Conservation (phyloP, 192 early-diverging fungal genomes). For the Umbelopsis sp. region DNA sequence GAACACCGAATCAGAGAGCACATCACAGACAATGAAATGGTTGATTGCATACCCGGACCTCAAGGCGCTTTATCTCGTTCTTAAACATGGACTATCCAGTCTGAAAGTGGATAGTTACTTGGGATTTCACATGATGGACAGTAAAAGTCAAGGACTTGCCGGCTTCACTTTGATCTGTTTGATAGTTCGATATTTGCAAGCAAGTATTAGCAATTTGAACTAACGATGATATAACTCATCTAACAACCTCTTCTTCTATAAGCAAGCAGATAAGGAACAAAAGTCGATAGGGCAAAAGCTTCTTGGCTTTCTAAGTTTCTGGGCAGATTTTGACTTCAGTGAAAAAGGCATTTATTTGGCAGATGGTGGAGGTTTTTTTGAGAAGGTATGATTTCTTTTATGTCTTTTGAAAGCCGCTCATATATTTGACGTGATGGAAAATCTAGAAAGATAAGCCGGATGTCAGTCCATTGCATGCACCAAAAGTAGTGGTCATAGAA, state of each 20-base stretch:
- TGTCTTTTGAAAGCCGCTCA: not conserved
- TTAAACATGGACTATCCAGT: constrained; percentile 33
- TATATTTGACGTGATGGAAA: not conserved
- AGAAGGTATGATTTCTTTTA: not conserved
- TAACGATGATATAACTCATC: not conserved
- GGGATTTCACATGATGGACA: constrained; percentile 23
- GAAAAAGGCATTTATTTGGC: not conserved
- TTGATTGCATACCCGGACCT: constrained; percentile 25
- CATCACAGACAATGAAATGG: constrained; percentile 25
- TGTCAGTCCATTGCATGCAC: not conserved
- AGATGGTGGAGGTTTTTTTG: not conserved
- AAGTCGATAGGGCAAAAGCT: not conserved
- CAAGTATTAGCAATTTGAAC: not conserved
- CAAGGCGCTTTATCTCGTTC: constrained; percentile 29
- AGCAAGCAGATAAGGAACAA: not conserved
- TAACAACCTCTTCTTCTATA: not conserved
- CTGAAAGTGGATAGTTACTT: not conserved
- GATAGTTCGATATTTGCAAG: constrained; percentile 34
- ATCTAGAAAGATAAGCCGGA: not conserved
- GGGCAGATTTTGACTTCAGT: not conserved
- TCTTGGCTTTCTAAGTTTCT: not conserved
- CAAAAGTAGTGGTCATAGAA: not conserved
- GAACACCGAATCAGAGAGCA: constrained; percentile 24
- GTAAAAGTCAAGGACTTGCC: constrained; percentile 26
- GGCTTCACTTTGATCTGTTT: constrained; percentile 35